Base-by-base conservation (phyloP, 73 alveolate species). In the Blepharisma stoltei region DNA sequence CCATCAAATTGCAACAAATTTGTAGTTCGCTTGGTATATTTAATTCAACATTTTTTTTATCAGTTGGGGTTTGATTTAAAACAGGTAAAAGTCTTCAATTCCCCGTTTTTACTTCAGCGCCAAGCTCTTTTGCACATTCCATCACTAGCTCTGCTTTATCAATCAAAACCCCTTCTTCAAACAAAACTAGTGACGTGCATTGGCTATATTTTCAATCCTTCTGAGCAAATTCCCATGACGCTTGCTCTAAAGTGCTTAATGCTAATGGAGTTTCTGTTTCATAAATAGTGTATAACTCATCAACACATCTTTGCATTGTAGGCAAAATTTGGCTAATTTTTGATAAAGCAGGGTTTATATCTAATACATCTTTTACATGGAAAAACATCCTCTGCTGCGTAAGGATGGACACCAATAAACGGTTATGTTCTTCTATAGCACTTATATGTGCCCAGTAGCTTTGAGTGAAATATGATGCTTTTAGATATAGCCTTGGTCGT, bases 401-500 rank as follows among this genome's bases (percentile, higher is more conserved):
- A 25, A 60, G 14, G 2, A 60, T 14, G 73, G 73, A 14, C 18
- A 14, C 18, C 11, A 60, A 25, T 25, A 60, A 81, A 45, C 86
- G 90, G 0, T 77, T 87, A 55, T 91, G 88, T 69, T 83, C 84
- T 54, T 89, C 78, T 60, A 90, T 67, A 81, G 89, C 81, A 53
- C 88, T 89, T 5, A 89, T 77, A 77, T 93, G 97, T 73, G 93
- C 88, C 79, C 83, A 65, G 85, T 93, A 93, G 49, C 95, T 81
- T 45, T 92, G 91, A 23, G 85, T 81, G 82, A 93, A 93, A 71
- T 92, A 90, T 73, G 85, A 77, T 66, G 91, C 81, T 69, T 81
- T 83, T 47, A 93, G 84, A 76, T 93, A 89, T 32, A 93, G 85
- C 47, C 89, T 82, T 3, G 98, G 98, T 69, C 98, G 85, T 71